Percentiles rank a stretch among this genome's conserved stretches.
These are phyloP conservation scores for Chaetomiaceae sp. DNA, from an alignment of 2,329 filamentous ascomycete genomes.

Conservation along the genomic window DNA sequence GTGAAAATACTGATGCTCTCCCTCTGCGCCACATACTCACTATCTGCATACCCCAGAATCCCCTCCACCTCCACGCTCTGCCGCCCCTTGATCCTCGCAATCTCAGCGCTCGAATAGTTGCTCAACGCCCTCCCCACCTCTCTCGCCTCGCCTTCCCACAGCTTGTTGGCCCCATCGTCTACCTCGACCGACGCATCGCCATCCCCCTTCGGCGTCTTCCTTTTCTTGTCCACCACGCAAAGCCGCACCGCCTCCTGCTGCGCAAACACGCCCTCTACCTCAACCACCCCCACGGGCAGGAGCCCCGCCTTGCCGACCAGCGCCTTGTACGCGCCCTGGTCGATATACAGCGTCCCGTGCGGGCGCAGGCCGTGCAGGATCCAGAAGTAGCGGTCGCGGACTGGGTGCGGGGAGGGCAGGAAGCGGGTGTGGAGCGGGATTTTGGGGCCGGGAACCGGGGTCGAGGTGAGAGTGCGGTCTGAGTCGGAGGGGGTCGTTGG, in stretches of 20 bases:
- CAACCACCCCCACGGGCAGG: conserved; percentile 84
- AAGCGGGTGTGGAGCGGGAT: conserved; percentile 84
- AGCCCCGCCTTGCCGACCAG: conserved; percentile 80
- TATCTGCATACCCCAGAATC: conserved; percentile 85
- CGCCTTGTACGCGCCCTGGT: conserved; percentile 79
- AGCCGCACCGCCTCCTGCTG: conserved; percentile 90
- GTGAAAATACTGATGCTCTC: conserved; percentile 78
- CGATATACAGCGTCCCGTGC: conserved; percentile 88
- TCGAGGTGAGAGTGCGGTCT: conserved; percentile 39
- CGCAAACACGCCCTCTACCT: conserved; percentile 81
- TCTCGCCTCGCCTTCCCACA: conserved; percentile 48
- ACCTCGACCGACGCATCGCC: too few relatives aligned
- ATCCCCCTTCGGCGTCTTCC: conserved; percentile 19
- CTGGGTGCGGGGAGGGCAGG: conserved; percentile 75
- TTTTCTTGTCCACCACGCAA: conserved; percentile 65
- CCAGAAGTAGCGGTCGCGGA: conserved; percentile 95
- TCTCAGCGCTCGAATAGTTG: conserved; percentile 86
- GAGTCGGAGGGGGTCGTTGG: conserved; percentile 31
- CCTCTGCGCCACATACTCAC: conserved; percentile 84
- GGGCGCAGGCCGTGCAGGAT: conserved; percentile 86
- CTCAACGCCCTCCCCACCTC: conserved; percentile 88
- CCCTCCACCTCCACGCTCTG: conserved; percentile 76
- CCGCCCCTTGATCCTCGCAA: conserved; percentile 76
- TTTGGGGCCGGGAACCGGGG: conserved; percentile 33
- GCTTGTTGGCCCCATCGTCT: conserved; percentile 30